Conservation (phyloP, 768 basidiomycete species). For the Phylloporus scabripes region DNA sequence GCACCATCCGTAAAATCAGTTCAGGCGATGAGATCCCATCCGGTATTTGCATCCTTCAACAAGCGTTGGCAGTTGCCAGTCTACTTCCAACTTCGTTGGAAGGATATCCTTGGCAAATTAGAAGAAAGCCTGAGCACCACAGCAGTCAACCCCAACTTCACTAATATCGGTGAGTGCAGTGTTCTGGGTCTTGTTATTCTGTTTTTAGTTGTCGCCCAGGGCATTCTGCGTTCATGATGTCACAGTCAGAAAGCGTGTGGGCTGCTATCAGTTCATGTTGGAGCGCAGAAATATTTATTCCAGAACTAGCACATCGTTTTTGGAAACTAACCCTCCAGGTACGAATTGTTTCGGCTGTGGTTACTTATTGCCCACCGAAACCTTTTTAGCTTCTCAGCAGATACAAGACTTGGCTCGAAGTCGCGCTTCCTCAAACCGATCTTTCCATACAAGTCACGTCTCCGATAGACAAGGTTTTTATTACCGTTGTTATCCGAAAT, state of each 20-base stretch:
- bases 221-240: conserved; percentile 42
- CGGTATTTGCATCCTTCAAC: conserved; percentile 66
- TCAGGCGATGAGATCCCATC: conserved; percentile 65
- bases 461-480: conserved; percentile 35
- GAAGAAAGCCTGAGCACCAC: conserved; percentile 58
- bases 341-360: conserved; percentile 3
- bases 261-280: conserved; percentile 74
- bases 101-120: conserved; percentile 76
- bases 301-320: conserved; percentile 76
- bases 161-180: conserved; percentile 37
- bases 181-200: background rate
- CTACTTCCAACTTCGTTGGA: conserved; percentile 96
- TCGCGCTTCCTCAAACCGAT: conserved; percentile 42
- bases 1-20: conserved; percentile 73
- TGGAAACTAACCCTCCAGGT: conserved; percentile 93
- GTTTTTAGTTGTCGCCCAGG: conserved; percentile 9
- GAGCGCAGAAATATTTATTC: conserved; percentile 81
- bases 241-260: conserved; percentile 67
- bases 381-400: conserved; percentile 65
- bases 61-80: conserved; percentile 93
- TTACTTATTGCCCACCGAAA: conserved; percentile 1
- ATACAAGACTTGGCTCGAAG: conserved; percentile 75
- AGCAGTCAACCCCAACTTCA: conserved; percentile 34
- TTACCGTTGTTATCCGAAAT: background rate
- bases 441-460: conserved; percentile 30